Base-by-base conservation (phyloP, 768 basidiomycete genomes). In the Xerocomellus dryophilus region DNA sequence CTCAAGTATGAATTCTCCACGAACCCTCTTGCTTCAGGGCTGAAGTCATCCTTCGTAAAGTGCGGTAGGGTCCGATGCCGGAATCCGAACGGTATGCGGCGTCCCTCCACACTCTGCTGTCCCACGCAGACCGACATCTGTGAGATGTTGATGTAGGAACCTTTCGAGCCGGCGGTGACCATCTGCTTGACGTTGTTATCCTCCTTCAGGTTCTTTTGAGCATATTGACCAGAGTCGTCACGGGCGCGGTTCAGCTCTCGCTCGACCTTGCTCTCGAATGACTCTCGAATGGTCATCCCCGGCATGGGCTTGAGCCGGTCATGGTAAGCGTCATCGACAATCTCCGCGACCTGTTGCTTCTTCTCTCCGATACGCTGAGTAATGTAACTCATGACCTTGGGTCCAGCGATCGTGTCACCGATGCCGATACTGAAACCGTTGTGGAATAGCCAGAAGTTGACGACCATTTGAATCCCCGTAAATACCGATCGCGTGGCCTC, bases 161-260 rank as follows among this genome's bases (percentile, higher is more conserved):
- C 94, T 74, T 99, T 98, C 12, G 97, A 97, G 23, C 97, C 97
- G 10, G 97, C 95, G 7, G 96, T 93, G 66, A 98, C 96, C 97
- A 99, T 99, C 81, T 98, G 97, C 80, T 98, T 99, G 77, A 98
- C 95, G 64, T 98, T 98, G 79, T 99, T 98, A 74, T 97, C 95
- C 70, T 93, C 92, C 80, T 98, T 98, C 81, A 98, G 78, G 67
- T 88, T 88, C 75, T 93, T 88, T 75, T 98, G 93, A n/a, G 95
- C 96, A 42, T 87, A 90, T 68, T 93, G 93, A 77, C 97, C 97
- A 27, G 93, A 93, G 43, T 83, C 82, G 67, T 98, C 97, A 79
- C 95, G 93, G 60, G 96, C 97, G 71, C 87, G 76, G 70, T 99
- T 98, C 63, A 99, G 82, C 68, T 93, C 84, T 25, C 84, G 84